Base-by-base conservation (phyloP, 225 moss, liverwort and hornwort genomes). In the Polytrichum commune region DNA sequence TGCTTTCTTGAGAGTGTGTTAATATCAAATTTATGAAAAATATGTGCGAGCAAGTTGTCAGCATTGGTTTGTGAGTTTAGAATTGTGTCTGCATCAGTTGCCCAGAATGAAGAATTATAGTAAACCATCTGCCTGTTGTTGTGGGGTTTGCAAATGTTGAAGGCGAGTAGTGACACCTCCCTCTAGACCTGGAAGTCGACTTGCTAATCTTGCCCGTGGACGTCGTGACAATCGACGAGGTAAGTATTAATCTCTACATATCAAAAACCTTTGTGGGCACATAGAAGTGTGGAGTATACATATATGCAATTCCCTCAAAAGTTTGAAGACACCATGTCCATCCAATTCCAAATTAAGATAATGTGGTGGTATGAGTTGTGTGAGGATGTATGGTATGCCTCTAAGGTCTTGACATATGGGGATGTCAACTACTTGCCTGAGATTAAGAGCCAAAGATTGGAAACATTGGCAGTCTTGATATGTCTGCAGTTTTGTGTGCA, bases 151-250 rank as follows among this genome's bases (percentile, higher is more conserved):
- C 60, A 19, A 38, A 19, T 65, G 53, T 67, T 35, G 29, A 74
- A 96, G 96, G 90, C 88, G 96, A 53, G 87, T 88, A 63, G 87
- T 86, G 78, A 90, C 91, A 77, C 85, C 96, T 71, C 89, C 93
- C 30, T 81, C 92, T 66, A 96, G 88, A 79, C 72, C 93, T 80
- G 88, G 87, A 75, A 92, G 81, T 79, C 87, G 90, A 71, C 88
- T 96, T 74, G 91, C 87, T 69, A 83, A 68, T 77, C 90, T 88
- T 72, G 89, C 89, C 7, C 88, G 92, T 74, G 84, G 85, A 72
- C 83, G 91, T 60, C 92, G 95, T 63, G 94, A 92, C 24, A 86
- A 76, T 74, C 91, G 95, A 75, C 89, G 95, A 90, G 95, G 95
- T 93, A 61, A 72, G 80, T 76, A 63, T 55, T 29, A 18, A 72